Base-by-base conservation (phyloP, 306 rosid genomes). In the Luffa aegyptiaca region DNA sequence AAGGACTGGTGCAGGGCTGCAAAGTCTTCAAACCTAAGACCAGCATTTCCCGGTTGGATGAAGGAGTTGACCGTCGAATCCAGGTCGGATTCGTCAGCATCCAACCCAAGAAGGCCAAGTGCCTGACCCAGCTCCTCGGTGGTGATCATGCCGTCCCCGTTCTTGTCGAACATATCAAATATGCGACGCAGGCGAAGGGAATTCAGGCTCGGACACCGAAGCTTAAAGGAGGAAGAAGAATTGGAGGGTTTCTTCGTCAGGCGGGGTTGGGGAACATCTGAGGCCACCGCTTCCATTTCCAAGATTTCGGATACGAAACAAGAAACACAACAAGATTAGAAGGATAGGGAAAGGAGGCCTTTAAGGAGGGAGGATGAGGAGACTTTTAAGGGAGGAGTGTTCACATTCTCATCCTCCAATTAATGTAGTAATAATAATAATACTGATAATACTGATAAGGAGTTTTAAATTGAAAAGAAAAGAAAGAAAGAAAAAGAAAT, bases 81-180 rank as follows among this genome's bases (percentile, higher is more conserved):
- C 31, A 94, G 82, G 9, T 90, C 97, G 4, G 80, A 8, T 33
- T 63, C n/a, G 8, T 94, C 94, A 0, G 83, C 86, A 0, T 89
- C 93, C 17, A 93, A 53, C 6, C 98, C 98, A 4, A 93, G 82
- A 0, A 85, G 83, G 16, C 18, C 74, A 3, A 94, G 84, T 0
- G 96, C 96, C 14, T 86, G 89, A 62, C 72, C 75, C 1, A 94
- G 88, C 80, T 94, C 98, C 1, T 79, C 62, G 8, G 80, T 88
- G 0, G 90, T 90, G 37, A 94, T 87, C 39, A 83, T 41, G 5
- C 85, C 86, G 79, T 92, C 98, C 1, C 80, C 83, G 82, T 94
- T 89, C 75, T 89, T 87, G 86, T 94, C 98, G 58, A 89, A 94
- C 62, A 89, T 75, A 17, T 94, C 94, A 26, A 92, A 94, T 36